Evolutionary conservation across 352 stramenopile species (phyloP), one percentile per base, ranked within the genome.

Genomic region (Phytophthora pluvialis): DNA sequence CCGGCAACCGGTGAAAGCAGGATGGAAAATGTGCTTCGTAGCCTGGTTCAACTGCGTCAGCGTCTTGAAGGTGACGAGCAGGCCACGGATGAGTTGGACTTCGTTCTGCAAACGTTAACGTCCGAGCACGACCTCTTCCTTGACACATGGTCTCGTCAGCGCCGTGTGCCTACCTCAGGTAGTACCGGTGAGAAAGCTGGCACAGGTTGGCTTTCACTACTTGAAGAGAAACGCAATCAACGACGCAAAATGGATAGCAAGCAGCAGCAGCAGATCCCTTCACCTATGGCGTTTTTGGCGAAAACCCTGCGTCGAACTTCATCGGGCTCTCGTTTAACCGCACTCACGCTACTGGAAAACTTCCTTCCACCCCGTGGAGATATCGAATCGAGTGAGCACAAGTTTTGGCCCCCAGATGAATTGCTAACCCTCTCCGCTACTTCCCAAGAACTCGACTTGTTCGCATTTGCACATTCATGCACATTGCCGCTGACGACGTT

Each of bases 11-110:
- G 80, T n/a, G 82, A 91, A 38, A 89, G 78, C 52, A 83, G 73
- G 63, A 89, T 92, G 83, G 83, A 89, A 53, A 83, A 88, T 65
- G 80, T 92, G 32, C 78, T 90, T 33, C 79, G 78, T 42, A 81
- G 80, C 29, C 63, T 92, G 8, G 60, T 71, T 26, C 64, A 82
- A 39, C 52, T 92, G 11, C 83, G 85, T 35, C 39, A 78, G 0
- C 73, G 80, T 33, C 59, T 86, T 40, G 58, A 58, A 26, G 73
- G 61, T 25, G 75, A 86, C 25, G 71, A 80, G n/a, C 40, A 69
- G n/a, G 70, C 66, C 29, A 72, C 63, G 1, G 63, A 56, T 21
- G 61, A 90, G 39, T 57, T 93, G 25, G 81, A 93, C 36, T 88
- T 86, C 50, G 81, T 90, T 21, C 77, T 93, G 58, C 68, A 90